Base-by-base conservation (phyloP, 2,329 filamentous ascomycete genomes). In the Davidsoniella virescens region DNA sequence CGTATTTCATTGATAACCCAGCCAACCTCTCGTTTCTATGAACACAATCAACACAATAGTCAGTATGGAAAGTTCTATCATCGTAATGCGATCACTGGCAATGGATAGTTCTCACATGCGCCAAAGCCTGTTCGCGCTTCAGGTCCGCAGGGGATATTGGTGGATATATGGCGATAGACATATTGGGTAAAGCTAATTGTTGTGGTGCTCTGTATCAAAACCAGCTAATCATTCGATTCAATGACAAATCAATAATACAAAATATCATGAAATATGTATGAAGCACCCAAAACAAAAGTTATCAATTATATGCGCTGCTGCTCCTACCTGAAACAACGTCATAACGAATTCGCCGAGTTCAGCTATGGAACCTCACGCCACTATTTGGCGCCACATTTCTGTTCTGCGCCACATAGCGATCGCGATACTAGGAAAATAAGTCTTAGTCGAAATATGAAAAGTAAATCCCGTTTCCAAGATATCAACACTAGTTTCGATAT, bases 101-200 rank as follows among this genome's bases (percentile, higher is more conserved):
- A 16, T 36, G 8, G 20, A 14, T 29, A 29, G 9, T 17, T 58
- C 69, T 55, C 64, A 78, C 75, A 64, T 72, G 70, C 49, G 70
- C 67, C 55, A 69, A 66, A 56, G 69, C 68, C 56, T 69, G 63
- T 56, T 69, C 69, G 58, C 62, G 59, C 65, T 70, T 67, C 63
- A 76, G 69, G 57, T 74, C 67, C 26, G 63, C 65, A 3, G 68
- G 66, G 49, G 71, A 62, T 51, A 77, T 62, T 57, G 66, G 66
- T 61, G 75, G 75, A 73, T 73, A 78, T 65, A 78, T 70, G 56
- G 70, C 71, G 56, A 78, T 62, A 54, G 75, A 75, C 75, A 78
- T 78, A 56, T 54, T 57, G 54, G 47, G 47, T 44, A 48, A 9
- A n/a, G 42, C 20, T 44, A 25, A 44, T 12, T 33, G 5, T 33